phyloP scores from a whole-genome alignment of 1,284 basidiomycete species.

The Psilocybe mexicana region DNA sequence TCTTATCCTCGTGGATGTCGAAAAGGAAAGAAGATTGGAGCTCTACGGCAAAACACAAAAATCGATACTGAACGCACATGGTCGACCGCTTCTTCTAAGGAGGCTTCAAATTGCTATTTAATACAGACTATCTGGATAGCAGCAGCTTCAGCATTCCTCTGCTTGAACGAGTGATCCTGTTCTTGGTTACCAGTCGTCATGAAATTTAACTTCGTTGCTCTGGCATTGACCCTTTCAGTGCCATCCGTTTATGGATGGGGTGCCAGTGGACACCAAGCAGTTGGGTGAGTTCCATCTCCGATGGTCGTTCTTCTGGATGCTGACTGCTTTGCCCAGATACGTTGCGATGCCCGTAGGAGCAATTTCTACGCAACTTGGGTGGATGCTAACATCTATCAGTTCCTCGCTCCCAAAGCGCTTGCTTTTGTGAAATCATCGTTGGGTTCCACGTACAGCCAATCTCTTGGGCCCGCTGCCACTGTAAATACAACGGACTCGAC shows the following conservation, averaged over 20 bases:
- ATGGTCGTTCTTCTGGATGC: not conserved
- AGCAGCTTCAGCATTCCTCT: not conserved
- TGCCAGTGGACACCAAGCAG: constrained; percentile 5
- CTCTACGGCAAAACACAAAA: no score
- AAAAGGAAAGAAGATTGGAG: not conserved
- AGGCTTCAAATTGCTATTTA: not conserved
- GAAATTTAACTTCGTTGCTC: not conserved
- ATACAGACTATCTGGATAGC: not conserved
- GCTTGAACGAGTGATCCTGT: not conserved
- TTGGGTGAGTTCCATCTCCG: not conserved
- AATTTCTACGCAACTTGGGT: not conserved
- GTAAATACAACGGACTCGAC: constrained; percentile 27
- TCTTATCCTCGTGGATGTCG: not conserved
- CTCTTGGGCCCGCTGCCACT: constrained; percentile 48
- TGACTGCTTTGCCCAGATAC: not conserved
- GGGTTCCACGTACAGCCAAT: constrained; percentile 39
- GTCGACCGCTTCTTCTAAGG: not conserved
- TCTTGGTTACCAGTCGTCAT: not conserved
- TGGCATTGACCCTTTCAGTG: not conserved
- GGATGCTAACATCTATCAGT: not conserved
- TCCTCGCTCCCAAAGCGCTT: constrained; percentile 34
- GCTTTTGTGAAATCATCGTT: constrained; percentile 46
- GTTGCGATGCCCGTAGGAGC: constrained; percentile 6
- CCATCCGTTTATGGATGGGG: constrained; percentile 3
- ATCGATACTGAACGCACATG: not conserved